Conservation (phyloP, 768 basidiomycete species). For the Fistulinella prunicolor region DNA sequence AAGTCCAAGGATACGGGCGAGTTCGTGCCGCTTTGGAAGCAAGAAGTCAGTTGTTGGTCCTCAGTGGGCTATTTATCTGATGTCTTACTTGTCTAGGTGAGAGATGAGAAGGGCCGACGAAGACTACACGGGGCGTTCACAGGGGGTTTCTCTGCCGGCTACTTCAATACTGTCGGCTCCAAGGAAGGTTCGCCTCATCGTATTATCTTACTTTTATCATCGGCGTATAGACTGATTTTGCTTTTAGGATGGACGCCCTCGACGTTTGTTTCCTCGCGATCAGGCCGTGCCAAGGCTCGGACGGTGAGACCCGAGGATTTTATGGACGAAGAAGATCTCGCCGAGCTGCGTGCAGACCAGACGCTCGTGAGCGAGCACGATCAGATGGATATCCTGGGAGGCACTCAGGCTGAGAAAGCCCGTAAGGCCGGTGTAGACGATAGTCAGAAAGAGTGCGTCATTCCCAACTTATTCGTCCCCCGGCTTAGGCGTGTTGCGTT, state of each 20-base stretch:
- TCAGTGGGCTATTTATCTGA: slow-evolving; percentile 20
- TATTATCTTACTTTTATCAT: too few species aligned
- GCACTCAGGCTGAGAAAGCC: slow-evolving; percentile 46
- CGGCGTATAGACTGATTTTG: too few species aligned
- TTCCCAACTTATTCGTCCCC: neutral
- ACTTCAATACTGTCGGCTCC: slow-evolving; percentile 94
- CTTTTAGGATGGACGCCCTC: slow-evolving; percentile 92
- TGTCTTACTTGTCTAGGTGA: slow-evolving; percentile 49
- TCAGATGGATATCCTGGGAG: slow-evolving; percentile 66
- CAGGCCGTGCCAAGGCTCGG: slow-evolving; percentile 61
- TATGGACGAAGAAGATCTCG: slow-evolving; percentile 98
- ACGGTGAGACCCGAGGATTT: slow-evolving; percentile 81
- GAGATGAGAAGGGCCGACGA: slow-evolving; percentile 90
- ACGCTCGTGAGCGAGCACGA: slow-evolving; percentile 78
- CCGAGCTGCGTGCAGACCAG: slow-evolving; percentile 71
- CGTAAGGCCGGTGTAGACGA: slow-evolving; percentile 37
- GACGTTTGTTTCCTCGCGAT: slow-evolving; percentile 88
- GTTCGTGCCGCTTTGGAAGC: slow-evolving; percentile 97
- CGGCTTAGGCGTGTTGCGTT: neutral
- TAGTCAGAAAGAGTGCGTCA: slow-evolving; percentile 36
- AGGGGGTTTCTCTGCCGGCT: slow-evolving; percentile 96
- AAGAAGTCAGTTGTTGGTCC: slow-evolving; percentile 63
- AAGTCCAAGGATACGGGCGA: slow-evolving; percentile 90
- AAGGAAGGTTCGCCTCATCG: slow-evolving; percentile 72
- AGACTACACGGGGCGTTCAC: slow-evolving; percentile 98